phyloP scores from a whole-genome alignment of 2,329 filamentous ascomycete species.

The Escovopsis weberi region DNA sequence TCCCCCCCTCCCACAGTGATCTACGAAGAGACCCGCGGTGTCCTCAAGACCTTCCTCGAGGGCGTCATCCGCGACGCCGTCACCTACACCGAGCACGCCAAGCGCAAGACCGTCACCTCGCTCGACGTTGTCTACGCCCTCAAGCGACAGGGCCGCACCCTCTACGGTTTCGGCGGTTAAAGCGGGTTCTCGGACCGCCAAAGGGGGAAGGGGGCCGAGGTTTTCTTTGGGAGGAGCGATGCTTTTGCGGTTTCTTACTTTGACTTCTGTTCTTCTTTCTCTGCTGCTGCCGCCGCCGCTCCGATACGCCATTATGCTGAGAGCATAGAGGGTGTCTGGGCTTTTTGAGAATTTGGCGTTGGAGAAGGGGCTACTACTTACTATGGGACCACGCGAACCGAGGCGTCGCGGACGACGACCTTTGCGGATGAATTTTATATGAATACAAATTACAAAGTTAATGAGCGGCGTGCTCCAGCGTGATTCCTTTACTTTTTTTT shows the following conservation, averaged over 20 bases:
- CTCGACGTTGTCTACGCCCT: constrained; percentile 54
- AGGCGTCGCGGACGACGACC: constrained; percentile 23
- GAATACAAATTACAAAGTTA: constrained; percentile 4
- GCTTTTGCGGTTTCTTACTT: constrained; percentile 5
- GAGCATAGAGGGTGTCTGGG: constrained; percentile 3
- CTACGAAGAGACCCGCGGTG: constrained; percentile 66
- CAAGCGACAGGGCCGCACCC: constrained; percentile 58
- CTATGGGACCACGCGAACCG: constrained; percentile 16
- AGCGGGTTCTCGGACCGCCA: too few species aligned
- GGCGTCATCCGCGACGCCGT: constrained; percentile 63
- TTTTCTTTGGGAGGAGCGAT: constrained; percentile 1
- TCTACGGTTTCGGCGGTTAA: constrained; percentile 87
- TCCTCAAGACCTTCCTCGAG: constrained; percentile 67
- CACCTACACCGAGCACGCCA: constrained; percentile 68
- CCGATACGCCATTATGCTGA: constrained; percentile 4
- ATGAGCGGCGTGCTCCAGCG: not conserved
- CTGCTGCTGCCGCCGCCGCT: not conserved
- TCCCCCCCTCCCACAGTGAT: constrained; percentile 34
- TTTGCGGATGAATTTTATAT: constrained; percentile 9
- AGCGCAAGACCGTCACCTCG: constrained; percentile 66
- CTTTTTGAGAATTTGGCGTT: constrained; percentile 18
- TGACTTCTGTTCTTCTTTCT: not conserved
- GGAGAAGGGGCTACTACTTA: constrained; percentile 1
- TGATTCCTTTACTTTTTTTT: too few species aligned
- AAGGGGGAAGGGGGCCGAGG: not conserved